Evolutionary conservation across 768 basidiomycete genomes (phyloP).

Genomic region (Termitomyces sp.): DNA sequence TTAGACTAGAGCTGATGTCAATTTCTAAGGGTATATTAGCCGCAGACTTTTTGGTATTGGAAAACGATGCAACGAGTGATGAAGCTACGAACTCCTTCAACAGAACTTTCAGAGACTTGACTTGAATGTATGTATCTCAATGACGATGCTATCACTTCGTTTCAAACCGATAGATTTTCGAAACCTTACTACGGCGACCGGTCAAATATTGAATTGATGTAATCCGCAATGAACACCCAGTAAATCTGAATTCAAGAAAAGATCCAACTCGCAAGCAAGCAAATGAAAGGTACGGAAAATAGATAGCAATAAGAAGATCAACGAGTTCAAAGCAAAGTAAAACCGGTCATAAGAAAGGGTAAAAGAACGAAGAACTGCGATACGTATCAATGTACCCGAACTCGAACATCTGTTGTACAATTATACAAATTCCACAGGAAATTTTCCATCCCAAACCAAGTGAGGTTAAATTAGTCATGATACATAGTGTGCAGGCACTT

Average conservation of each 20-base stretch:
- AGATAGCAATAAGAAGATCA: conserved; percentile 2
- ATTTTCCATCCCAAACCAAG: conserved; percentile 12
- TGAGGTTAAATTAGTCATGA: background rate
- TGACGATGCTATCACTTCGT: too few species aligned
- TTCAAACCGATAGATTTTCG: too few species aligned
- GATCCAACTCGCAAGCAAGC: conserved; percentile 8
- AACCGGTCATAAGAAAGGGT: background rate
- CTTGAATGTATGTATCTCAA: too few species aligned
- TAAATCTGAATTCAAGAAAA: background rate
- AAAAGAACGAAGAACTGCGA: background rate
- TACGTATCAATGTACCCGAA: conserved; percentile 6
- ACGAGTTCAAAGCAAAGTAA: background rate
- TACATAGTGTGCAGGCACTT: conserved; percentile 7
- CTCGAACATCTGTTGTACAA: conserved; percentile 15
- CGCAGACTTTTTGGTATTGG: too few species aligned
- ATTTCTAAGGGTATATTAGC: too few species aligned
- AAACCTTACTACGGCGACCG: too few species aligned
- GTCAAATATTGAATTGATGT: conserved; percentile 9
- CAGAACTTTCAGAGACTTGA: too few species aligned
- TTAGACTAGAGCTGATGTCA: too few species aligned
- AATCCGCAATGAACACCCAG: conserved; percentile 3
- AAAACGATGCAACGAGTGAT: too few species aligned
- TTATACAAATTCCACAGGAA: conserved; percentile 12
- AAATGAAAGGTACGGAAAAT: background rate
- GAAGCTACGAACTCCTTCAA: too few species aligned